Base-by-base conservation (phyloP, 306 rosid species). In the Acmispon strigosus region DNA sequence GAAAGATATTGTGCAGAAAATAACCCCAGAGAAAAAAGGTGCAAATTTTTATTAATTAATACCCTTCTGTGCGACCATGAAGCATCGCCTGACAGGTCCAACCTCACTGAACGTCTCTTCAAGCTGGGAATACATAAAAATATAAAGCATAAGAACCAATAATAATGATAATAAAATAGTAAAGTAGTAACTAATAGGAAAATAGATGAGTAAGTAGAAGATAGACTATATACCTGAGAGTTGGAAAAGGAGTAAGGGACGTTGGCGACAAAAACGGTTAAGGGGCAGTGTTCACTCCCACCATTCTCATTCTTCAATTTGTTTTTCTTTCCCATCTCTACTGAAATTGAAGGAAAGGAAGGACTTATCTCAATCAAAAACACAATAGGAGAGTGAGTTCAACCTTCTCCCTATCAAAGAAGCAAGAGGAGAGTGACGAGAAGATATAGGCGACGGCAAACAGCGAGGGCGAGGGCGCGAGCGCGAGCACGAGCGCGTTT, bases 31-130 rank as follows among this genome's bases (percentile, higher is more conserved):
- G 0, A 8, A 54, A 65, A 3, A 8, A 20, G 10, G 18, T 8
- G 8, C n/a, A 18, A 7, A 17, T 54, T n/a, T 47, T 20, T 4
- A 36, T 67, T 17, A 3, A 22, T 13, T 49, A 74, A 59, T 68
- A 94, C 97, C 97, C 70, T 89, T 89, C 49, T 84, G 76, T 1
- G 84, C 83, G 69, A 89, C 99, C 96, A 94, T 78, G 86, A 91
- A 94, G 69, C 96, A 86, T 37, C 97, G 89, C 79, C 97, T 78
- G 53, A 91, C 78, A 20, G 97, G 99, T 63, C 99, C 99, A 29
- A 89, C 89, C 52, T 89, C 97, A 53, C 92, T 80, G 82, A 91
- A 91, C 0, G 90, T 75, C 81, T 90, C 95, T 68, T 90, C 98
- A 63, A 90, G 85, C 98, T 93, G 87, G 0, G 32, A 77, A 64